Conservation (phyloP, 2,329 filamentous ascomycete species). For the Leptographium procerum region DNA sequence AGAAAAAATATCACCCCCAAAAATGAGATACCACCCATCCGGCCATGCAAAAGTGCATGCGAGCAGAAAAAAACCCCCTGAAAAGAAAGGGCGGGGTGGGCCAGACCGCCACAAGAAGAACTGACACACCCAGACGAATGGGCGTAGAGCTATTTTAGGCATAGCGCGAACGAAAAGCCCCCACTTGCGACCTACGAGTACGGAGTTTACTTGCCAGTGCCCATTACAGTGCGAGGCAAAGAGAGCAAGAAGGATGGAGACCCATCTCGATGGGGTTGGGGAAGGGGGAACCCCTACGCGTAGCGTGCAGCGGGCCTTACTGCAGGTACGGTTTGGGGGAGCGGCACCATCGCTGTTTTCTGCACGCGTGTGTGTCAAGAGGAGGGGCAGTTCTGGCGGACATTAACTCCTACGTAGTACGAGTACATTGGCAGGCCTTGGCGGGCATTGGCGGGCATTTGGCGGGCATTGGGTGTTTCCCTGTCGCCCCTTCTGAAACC, state of each 20-base stretch:
- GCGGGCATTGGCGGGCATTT: no score
- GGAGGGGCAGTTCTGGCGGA: background rate
- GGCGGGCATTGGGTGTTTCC: no score
- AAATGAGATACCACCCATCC: background rate
- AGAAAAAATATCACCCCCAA: background rate
- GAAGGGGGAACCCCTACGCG: no score
- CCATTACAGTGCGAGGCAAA: background rate
- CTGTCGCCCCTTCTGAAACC: no score
- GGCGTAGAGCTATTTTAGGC: background rate
- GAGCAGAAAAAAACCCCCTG: background rate
- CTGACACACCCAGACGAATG: background rate
- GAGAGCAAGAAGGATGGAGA: background rate
- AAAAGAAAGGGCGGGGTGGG: constrained; percentile 4
- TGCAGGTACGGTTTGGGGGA: background rate
- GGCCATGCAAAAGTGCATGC: background rate
- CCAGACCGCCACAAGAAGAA: background rate
- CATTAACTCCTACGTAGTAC: background rate
- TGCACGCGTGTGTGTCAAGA: background rate
- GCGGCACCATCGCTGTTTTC: background rate
- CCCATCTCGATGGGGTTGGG: background rate
- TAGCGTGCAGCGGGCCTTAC: background rate
- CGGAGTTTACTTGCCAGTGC: background rate
- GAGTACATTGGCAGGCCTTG: no score
- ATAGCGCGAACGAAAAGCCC: background rate
- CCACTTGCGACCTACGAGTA: no score